These are phyloP conservation scores for Lactifluus volemus DNA, from an alignment of 768 basidiomycete genomes.

Conservation along the genomic window DNA sequence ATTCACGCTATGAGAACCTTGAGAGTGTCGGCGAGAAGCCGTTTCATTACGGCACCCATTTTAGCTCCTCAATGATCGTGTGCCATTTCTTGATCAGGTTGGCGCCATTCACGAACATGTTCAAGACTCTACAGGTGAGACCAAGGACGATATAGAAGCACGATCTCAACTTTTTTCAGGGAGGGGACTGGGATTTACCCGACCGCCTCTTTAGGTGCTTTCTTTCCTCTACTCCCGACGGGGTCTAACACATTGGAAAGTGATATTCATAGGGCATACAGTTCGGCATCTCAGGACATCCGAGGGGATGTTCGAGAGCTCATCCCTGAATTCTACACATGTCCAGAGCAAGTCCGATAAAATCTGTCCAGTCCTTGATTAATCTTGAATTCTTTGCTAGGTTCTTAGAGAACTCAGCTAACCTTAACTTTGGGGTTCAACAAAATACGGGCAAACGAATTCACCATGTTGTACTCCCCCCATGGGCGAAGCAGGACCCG, in stretches of 20 bases:
- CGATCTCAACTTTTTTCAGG: constrained; percentile 35
- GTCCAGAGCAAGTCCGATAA: constrained; percentile 55
- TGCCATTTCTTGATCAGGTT: constrained; percentile 90
- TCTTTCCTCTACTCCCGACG: constrained; percentile 5
- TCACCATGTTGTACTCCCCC: constrained; percentile 80
- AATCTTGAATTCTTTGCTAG: constrained; percentile 30
- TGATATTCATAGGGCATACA: constrained; percentile 72
- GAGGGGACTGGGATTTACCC: constrained; percentile 92
- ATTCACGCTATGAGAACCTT: constrained; percentile 63
- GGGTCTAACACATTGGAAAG: constrained; percentile 29
- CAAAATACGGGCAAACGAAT: constrained; percentile 71
- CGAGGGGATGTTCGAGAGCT: constrained; percentile 91
- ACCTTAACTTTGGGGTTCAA: constrained; percentile 71
- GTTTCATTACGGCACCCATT: constrained; percentile 92
- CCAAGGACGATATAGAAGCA: neutral
- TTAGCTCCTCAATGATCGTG: constrained; percentile 94
- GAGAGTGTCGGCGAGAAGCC: constrained; percentile 77
- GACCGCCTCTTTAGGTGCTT: constrained; percentile 69
- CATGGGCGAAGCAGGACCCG: constrained; percentile 83
- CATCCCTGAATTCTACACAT: constrained; percentile 83
- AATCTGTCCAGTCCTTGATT: neutral
- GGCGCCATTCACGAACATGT: constrained; percentile 90
- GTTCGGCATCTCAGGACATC: constrained; percentile 76
- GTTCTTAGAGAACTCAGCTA: constrained; percentile 73
- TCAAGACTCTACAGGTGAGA: constrained; percentile 70